Evolutionary conservation across 371 early-diverging fungal genomes (phyloP).

Genomic region (Saksenaea oblongispora): DNA sequence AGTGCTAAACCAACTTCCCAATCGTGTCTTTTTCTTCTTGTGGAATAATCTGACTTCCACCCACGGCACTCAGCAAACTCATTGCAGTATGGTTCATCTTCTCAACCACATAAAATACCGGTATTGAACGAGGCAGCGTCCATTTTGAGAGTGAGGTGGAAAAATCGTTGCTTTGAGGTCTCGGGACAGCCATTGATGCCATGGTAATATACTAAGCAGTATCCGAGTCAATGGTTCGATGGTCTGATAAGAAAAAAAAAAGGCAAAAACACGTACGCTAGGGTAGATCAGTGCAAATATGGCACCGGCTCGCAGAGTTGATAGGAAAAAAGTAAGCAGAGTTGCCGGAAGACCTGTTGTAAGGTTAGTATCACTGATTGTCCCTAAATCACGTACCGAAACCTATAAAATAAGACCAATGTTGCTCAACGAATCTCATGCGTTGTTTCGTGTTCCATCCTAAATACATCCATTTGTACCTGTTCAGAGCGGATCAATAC

Average conservation of each 20-base stretch:
- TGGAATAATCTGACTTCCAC: background rate
- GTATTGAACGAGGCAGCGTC: constrained; percentile 9
- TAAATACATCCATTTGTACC: constrained; percentile 49
- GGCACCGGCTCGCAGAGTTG: constrained; percentile 41
- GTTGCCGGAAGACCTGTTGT: constrained; percentile 40
- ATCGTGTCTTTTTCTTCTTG: background rate
- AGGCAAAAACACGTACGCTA: constrained; percentile 29
- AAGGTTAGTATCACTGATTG: background rate
- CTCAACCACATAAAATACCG: constrained; percentile 12
- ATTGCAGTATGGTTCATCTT: background rate
- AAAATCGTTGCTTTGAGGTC: constrained; percentile 9
- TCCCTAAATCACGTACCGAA: constrained; percentile 36
- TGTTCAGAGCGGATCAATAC: too few relatives aligned
- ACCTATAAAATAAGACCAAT: constrained; percentile 54
- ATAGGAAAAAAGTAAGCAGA: constrained; percentile 43
- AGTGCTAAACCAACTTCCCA: background rate
- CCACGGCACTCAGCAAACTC: background rate
- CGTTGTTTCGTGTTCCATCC: constrained; percentile 49
- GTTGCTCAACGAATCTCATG: constrained; percentile 43
- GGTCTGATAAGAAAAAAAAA: too few relatives aligned
- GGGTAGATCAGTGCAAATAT: constrained; percentile 54
- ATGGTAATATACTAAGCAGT: constrained; percentile 47
- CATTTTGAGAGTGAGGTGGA: background rate
- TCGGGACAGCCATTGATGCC: constrained; percentile 40
- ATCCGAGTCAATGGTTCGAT: too few relatives aligned